Conservation (phyloP, 2,329 filamentous ascomycete species). For the Microdochium paspali region DNA sequence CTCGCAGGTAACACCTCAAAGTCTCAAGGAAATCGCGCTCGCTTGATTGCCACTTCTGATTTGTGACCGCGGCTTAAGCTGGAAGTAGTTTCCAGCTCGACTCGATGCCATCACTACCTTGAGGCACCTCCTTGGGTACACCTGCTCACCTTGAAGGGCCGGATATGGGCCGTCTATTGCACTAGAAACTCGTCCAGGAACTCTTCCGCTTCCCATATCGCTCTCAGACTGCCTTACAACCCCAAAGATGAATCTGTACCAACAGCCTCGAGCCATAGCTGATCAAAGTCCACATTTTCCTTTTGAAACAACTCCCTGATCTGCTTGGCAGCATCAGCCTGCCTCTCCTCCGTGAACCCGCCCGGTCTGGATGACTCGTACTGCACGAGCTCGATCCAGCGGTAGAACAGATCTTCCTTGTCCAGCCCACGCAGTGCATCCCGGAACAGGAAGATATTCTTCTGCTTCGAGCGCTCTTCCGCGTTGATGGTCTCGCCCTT, state of each 20-base stretch:
- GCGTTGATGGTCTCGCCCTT: conserved; percentile 37
- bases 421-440: conserved; percentile 65
- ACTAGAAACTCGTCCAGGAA: too few relatives aligned
- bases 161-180: too few relatives aligned
- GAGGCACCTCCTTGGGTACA: too few relatives aligned
- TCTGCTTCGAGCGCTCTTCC: conserved; percentile 57
- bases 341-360: conserved; percentile 67
- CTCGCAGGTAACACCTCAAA: too few relatives aligned
- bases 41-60: too few relatives aligned
- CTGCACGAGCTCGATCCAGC: conserved; percentile 88
- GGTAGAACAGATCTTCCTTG: conserved; percentile 84
- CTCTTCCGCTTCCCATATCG: too few relatives aligned
- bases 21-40: too few relatives aligned
- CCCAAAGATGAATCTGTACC: conserved; percentile 18
- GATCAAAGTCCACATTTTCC: conserved; percentile 73
- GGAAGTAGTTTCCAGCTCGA: too few relatives aligned
- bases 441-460: conserved; percentile 62
- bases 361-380: conserved; percentile 73
- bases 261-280: conserved; percentile 62
- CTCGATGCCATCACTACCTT: too few relatives aligned
- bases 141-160: too few relatives aligned
- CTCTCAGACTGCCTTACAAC: conserved; percentile 5
- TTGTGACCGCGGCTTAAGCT: too few relatives aligned
- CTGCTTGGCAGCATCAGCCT: conserved; percentile 62
- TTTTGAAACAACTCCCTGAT: conserved; percentile 67